A percentile compares a stretch with the other conserved stretches of the same genome.
Conservation (phyloP, 768 basidiomycete species). For the Tricholoma terreum region DNA sequence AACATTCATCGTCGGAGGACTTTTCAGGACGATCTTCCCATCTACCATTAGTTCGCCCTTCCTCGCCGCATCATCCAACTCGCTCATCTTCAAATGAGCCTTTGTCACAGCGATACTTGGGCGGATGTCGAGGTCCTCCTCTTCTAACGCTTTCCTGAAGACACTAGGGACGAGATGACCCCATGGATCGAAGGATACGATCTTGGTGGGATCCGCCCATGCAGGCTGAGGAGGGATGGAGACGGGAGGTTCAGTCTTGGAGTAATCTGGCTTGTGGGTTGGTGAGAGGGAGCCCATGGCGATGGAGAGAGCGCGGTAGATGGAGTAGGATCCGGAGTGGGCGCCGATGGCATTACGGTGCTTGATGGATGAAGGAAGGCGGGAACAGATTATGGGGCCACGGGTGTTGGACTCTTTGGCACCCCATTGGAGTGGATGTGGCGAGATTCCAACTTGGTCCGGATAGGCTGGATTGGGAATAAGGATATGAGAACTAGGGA, state of each 20-base stretch:
- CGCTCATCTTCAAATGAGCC: conserved; percentile 92
- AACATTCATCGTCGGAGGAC: conserved; percentile 56
- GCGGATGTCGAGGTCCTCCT: conserved; percentile 73
- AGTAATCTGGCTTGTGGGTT: conserved; percentile 78
- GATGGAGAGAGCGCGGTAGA: conserved; percentile 90
- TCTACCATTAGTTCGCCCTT: conserved; percentile 74
- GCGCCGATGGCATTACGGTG: conserved; percentile 92
- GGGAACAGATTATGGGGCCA: conserved; percentile 87
- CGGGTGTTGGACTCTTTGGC: conserved; percentile 59
- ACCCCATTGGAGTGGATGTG: conserved; percentile 81
- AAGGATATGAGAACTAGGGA: conserved; percentile 7
- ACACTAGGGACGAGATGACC: conserved; percentile 82
- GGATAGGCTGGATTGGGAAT: conserved; percentile 64
- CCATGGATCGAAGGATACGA: conserved; percentile 93
- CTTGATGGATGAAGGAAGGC: conserved; percentile 81
- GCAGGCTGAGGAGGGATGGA: conserved; percentile 69
- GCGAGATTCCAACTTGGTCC: conserved; percentile 86
- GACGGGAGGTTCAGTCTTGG: conserved; percentile 82
- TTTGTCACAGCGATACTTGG: conserved; percentile 93
- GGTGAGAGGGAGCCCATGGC: conserved; percentile 84
- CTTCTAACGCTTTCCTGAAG: conserved; percentile 60
- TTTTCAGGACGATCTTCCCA: conserved; percentile 77
- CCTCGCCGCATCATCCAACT: conserved; percentile 79
- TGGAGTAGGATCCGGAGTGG: conserved; percentile 90
- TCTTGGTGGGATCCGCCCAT: conserved; percentile 77